Base-by-base conservation (phyloP, 768 basidiomycete genomes). In the Cytidiella melzeri region DNA sequence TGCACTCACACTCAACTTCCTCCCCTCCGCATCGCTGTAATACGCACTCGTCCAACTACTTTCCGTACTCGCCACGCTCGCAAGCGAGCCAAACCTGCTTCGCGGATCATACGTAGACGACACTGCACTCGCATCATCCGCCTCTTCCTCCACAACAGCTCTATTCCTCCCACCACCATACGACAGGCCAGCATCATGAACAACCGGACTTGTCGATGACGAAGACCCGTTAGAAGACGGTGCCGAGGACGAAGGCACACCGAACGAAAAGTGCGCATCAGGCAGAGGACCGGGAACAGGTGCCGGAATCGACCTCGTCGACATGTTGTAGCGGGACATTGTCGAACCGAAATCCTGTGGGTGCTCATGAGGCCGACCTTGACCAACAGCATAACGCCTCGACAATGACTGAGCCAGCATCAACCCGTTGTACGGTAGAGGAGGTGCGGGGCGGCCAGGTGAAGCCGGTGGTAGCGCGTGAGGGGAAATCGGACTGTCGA, bases 21-120 rank as follows among this genome's bases (percentile, higher is more conserved):
- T 56, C 34, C 47, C 47, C n/a, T 53, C 57, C n/a, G 44, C 47
- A n/a, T 61, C 63, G 36, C 56, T 57, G 39, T 39, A 46, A 38
- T 52, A 58, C n/a, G 54, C 57, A 48, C 63, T 64, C 47, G 63
- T 62, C 54, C 51, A 58, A 52, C 64, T 63, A 18, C 45, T 57
- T 50, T 62, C 61, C 55, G 61, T 64, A 3, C 58, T 57, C 38
- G 52, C 58, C 28, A 57, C 51, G 48, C 59, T 61, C 52, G 63
- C 60, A 23, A 61, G 48, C 38, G 54, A 57, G 23, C 56, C 60
- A 45, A 58, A 63, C 40, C 59, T 42, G 34, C 59, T 58, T 19
- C 56, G 37, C 45, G 55, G 36, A 24, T 53, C 52, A 37, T 47
- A 55, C 23, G 11, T 43, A 7, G 48, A 50, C 13, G 43, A 45